Evolutionary conservation across 1,139 yeast genomes (phyloP), one percentile per base, ranked within the genome.

Genomic region (Pichia inconspicua): DNA sequence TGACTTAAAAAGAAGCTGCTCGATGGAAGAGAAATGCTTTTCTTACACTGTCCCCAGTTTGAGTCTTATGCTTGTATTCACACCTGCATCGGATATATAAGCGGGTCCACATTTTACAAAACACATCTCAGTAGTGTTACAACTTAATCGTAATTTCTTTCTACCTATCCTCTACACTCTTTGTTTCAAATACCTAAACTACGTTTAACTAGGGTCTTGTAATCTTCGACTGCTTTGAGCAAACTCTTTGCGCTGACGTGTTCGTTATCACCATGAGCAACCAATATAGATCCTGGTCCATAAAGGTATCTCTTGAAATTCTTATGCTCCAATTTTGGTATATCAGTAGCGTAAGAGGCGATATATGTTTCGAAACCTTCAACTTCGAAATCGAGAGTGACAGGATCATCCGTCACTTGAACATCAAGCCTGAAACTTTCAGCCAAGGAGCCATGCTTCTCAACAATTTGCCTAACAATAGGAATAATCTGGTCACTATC

Each of bases 241-340:
- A 83, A 66, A 56, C 80, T 84, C 4, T 63, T 59, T 37, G 74
- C 67, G 9, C 74, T 73, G 31, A 83, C 76, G 56, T 66, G 73
- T 63, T 83, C 90, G 50, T 76, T 63, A 50, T 72, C 83, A 3
- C 81, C 74, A 58, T 82, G 89, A 1, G 89, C 89, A 35, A 78
- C 80, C 36, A 71, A 71, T 50, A 83, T 82, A 2, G 79, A 66
- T 1, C 89, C 90, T 1, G 89, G 86, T 0, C 89, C 90, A 57
- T 80, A 83, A 32, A 82, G 65, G 57, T 77, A 81, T 54, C 79
- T 66, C 47, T 64, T 68, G 49, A 65, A 60, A 14, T 67, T 62
- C n/a, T 66, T 64, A 4, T 69, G 67, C 3, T 59, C 53, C 48
- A 81, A 62, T 53, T 77, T 72, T 4, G 87, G 86, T 46, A 82